These are phyloP conservation scores for Phytopythium delawarense DNA, from an alignment of 352 stramenopile species.

Conservation along the genomic window DNA sequence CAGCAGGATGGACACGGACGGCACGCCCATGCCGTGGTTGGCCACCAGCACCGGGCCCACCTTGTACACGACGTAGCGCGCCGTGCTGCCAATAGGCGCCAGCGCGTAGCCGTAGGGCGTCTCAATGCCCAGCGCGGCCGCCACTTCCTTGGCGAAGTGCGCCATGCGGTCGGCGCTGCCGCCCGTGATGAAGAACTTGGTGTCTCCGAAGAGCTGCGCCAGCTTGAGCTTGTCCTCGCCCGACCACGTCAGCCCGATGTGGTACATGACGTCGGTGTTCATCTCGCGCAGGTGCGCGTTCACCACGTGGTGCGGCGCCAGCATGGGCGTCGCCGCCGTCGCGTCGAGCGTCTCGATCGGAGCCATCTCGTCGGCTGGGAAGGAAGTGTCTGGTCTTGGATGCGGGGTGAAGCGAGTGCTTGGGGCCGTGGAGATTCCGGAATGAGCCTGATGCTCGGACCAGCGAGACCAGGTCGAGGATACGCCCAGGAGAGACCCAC, in stretches of 20 bases:
- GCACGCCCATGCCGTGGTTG: slow-evolving; percentile 81
- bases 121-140: slow-evolving; percentile 45
- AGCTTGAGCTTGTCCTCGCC: slow-evolving; percentile 41
- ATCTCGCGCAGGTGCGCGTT: slow-evolving; percentile 64
- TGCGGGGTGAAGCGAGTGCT: too few relatives aligned
- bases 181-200: slow-evolving; percentile 77
- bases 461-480: neutral
- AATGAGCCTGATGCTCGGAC: neutral
- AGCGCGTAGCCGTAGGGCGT: slow-evolving; percentile 65
- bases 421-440: too few relatives aligned
- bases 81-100: slow-evolving; percentile 57
- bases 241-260: slow-evolving; percentile 66
- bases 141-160: slow-evolving; percentile 55
- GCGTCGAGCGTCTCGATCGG: slow-evolving; percentile 20
- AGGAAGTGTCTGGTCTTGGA: too few relatives aligned
- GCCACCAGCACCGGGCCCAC: slow-evolving; percentile 72
- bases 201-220: slow-evolving; percentile 54
- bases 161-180: slow-evolving; percentile 76
- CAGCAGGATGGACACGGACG: slow-evolving; percentile 76
- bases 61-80: slow-evolving; percentile 79
- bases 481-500: too few relatives aligned
- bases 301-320: slow-evolving; percentile 31
- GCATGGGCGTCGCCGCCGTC: slow-evolving; percentile 2
- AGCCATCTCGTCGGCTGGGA: slow-evolving; percentile 11
- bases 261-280: slow-evolving; percentile 67